phyloP scores from a whole-genome alignment of 2,329 filamentous ascomycete genomes.

The Cladosporium sp. region DNA sequence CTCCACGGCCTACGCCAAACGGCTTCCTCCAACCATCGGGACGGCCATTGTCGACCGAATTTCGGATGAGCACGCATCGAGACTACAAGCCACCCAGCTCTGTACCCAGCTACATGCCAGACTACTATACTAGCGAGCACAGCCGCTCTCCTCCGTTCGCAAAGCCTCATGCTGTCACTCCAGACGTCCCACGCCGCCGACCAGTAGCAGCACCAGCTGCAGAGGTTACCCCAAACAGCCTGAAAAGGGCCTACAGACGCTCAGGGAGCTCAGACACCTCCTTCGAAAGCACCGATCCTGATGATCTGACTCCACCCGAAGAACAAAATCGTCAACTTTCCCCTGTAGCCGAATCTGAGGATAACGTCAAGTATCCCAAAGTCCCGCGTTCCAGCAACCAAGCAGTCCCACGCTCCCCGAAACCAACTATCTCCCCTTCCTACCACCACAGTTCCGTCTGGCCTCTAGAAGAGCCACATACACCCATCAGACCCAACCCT shows the following conservation, averaged over 20 bases:
- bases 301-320: constrained; percentile 44
- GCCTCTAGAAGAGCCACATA: not conserved
- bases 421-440: constrained; percentile 12
- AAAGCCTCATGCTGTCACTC: not conserved
- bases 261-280: constrained; percentile 38
- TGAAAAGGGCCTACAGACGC: constrained; percentile 8
- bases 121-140: constrained; percentile 30
- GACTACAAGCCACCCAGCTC: constrained; percentile 16
- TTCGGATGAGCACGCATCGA: constrained; percentile 10
- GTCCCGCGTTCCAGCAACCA: constrained; percentile 45
- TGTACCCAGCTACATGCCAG: constrained; percentile 21
- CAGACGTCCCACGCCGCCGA: not conserved
- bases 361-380: constrained; percentile 43
- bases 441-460: constrained; percentile 8
- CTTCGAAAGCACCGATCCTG: constrained; percentile 42
- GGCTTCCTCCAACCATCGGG: not conserved
- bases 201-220: constrained; percentile 19
- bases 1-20: not conserved
- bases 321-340: constrained; percentile 40
- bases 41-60: not conserved
- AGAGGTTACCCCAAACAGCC: constrained; percentile 20
- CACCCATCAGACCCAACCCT: not conserved
- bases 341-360: constrained; percentile 35
- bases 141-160: constrained; percentile 23
- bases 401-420: constrained; percentile 36